Conservation (phyloP, 2,329 filamentous ascomycete genomes). For the Aspergillus ibericus region DNA sequence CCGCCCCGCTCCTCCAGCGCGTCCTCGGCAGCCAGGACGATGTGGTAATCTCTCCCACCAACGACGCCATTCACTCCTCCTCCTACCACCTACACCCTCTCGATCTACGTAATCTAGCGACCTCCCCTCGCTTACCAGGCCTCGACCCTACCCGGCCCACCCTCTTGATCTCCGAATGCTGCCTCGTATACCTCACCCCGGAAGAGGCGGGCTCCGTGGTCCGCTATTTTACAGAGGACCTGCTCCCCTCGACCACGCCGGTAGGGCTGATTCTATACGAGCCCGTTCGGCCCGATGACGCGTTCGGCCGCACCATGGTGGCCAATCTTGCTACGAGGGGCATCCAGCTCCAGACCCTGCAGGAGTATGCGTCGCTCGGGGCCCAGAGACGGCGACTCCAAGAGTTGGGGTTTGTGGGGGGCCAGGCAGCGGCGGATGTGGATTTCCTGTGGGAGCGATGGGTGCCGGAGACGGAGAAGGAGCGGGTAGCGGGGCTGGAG, state of each 20-base stretch:
- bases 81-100: constrained; percentile 60
- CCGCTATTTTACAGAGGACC: constrained; percentile 60
- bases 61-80: constrained; percentile 48
- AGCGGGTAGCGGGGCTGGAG: constrained; percentile 75
- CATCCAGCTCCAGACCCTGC: constrained; percentile 81
- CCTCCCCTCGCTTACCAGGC: constrained; percentile 16
- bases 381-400: constrained; percentile 69
- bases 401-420: constrained; percentile 63
- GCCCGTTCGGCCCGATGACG: constrained; percentile 76
- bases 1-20: constrained; percentile 32
- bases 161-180: constrained; percentile 89
- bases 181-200: constrained; percentile 80
- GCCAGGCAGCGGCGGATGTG: constrained; percentile 60
- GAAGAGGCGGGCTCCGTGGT: constrained; percentile 65
- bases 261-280: constrained; percentile 78
- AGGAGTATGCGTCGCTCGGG: constrained; percentile 65
- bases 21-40: constrained; percentile 33
- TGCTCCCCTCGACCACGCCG: constrained; percentile 31
- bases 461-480: constrained; percentile 70
- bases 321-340: constrained; percentile 79
- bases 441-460: constrained; percentile 75
- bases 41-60: constrained; percentile 38
- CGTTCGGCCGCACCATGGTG: constrained; percentile 91
- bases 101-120: constrained; percentile 65
- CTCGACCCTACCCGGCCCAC: constrained; percentile 65